phyloP scores from a whole-genome alignment of 257 asterid species.

The Craterostigma plantagineum region DNA sequence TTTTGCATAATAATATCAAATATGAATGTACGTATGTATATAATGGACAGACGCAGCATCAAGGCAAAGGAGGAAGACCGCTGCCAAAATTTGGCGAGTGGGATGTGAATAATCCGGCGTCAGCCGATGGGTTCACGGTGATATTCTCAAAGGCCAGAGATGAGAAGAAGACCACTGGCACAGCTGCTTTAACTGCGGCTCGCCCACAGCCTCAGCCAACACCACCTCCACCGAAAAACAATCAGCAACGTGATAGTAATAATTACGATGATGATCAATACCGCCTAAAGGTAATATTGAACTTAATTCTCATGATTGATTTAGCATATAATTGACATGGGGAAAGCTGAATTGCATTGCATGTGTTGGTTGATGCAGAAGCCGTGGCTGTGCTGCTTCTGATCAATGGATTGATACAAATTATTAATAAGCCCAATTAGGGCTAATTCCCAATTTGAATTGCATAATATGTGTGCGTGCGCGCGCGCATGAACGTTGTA shows the following conservation, averaged over 20 bases:
- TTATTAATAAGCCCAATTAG: no score
- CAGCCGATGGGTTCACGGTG: slow-evolving; percentile 59
- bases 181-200: not conserved
- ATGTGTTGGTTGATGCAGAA: not conserved
- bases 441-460: no score
- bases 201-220: not conserved
- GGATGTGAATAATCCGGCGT: slow-evolving; percentile 61
- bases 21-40: not conserved
- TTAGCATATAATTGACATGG: not conserved
- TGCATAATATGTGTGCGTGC: no score
- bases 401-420: not conserved
- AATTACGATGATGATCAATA: not conserved
- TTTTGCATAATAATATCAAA: not conserved
- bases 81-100: slow-evolving; percentile 64
- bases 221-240: not conserved
- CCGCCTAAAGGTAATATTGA: not conserved
- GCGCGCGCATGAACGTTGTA: no score
- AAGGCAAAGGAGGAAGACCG: slow-evolving; percentile 24
- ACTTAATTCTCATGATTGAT: not conserved
- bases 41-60: not conserved
- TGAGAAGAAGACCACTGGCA: slow-evolving; percentile 15
- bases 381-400: slow-evolving; percentile 4
- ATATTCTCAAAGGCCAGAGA: slow-evolving; percentile 50
- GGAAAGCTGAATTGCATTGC: not conserved
- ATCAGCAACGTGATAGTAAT: not conserved